Evolutionary conservation across 371 early-diverging fungal genomes (phyloP), one percentile per base, ranked within the genome.

Genomic region (Amoeboaphelidium protococcarum): DNA sequence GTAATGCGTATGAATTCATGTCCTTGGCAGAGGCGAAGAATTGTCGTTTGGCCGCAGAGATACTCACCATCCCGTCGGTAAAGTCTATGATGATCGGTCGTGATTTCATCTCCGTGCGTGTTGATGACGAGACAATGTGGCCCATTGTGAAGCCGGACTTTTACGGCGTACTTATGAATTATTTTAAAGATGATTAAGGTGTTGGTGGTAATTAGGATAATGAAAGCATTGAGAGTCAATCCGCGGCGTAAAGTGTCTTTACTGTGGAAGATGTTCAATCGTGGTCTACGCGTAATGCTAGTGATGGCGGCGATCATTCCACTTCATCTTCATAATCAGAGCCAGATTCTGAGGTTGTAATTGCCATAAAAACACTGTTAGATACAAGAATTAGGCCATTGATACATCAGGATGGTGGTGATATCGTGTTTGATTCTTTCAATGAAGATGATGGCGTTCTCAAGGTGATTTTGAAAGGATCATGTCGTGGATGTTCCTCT

Each of bases 331-430:
- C n/a, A n/a, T n/a, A n/a, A n/a, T n/a, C n/a, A n/a, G n/a, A n/a
- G n/a, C 6, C 77, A 47, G 86, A 86, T 58, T 68, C 78, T 10
- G 92, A 95, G 52, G 74, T 74, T 24, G 90, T 90, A 2, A 78
- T 80, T 44, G 87, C 90, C 87, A 91, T 95, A 54, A 95, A 92
- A 60, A 92, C 91, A 59, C 57, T 95, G 48, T 64, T 95, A 42
- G 94, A 92, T 44, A 82, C 89, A 2, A 69, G 92, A 25, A 85
- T 95, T 47, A 69, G 96, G 16, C 96, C 96, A 6, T 77, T 91
- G 1, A 16, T 31, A 10, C 67, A 69, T 52, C 89, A 91, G 50
- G 96, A 95, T 57, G 96, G 96, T 47, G 96, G 96, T 2, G 96
- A 95, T 68, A 74, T 95, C 50, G 90, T 91, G 57, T 95, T 78